A percentile compares a stretch with the other conserved stretches of the same genome.
phyloP scores from a whole-genome alignment of 2,329 filamentous ascomycete species.

The Clonostachys chloroleuca region DNA sequence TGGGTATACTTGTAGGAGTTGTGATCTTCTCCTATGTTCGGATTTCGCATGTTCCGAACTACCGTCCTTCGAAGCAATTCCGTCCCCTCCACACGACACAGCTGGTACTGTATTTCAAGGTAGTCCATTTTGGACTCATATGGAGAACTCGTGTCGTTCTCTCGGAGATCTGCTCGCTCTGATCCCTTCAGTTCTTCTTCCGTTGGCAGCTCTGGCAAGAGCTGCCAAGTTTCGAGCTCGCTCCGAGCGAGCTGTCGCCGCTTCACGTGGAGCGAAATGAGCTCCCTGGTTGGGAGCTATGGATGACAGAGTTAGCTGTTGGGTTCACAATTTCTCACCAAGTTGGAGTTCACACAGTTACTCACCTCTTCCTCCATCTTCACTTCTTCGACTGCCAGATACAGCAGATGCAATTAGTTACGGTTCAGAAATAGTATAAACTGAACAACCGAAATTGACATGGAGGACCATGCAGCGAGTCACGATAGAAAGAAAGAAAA shows the following conservation, averaged over 20 bases:
- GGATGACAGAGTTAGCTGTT: conserved; percentile 14
- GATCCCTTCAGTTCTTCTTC: neutral
- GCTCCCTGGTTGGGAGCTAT: too few relatives aligned
- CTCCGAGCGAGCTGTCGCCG: too few relatives aligned
- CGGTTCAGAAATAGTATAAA: too few relatives aligned
- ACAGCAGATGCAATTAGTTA: too few relatives aligned
- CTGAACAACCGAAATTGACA: too few relatives aligned
- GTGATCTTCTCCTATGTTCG: conserved; percentile 51
- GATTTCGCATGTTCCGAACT: conserved; percentile 42
- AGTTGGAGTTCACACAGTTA: too few relatives aligned
- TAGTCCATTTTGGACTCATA: conserved; percentile 43
- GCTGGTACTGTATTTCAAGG: conserved; percentile 67
- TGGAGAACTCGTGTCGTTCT: neutral
- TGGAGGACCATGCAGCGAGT: too few relatives aligned
- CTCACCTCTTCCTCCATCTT: too few relatives aligned
- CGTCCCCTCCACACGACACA: conserved; percentile 71
- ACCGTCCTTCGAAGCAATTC: conserved; percentile 67
- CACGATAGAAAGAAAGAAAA: too few relatives aligned
- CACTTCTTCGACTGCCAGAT: too few relatives aligned
- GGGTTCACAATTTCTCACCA: conserved; percentile 21
- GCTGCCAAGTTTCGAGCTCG: neutral
- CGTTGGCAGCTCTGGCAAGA: neutral
- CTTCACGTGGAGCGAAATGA: too few relatives aligned
- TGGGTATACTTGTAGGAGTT: conserved; percentile 65
- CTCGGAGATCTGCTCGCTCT: neutral